Conservation (phyloP, 2,329 filamentous ascomycete genomes). For the Ophiocordyceps camponoti-rufipedis region DNA sequence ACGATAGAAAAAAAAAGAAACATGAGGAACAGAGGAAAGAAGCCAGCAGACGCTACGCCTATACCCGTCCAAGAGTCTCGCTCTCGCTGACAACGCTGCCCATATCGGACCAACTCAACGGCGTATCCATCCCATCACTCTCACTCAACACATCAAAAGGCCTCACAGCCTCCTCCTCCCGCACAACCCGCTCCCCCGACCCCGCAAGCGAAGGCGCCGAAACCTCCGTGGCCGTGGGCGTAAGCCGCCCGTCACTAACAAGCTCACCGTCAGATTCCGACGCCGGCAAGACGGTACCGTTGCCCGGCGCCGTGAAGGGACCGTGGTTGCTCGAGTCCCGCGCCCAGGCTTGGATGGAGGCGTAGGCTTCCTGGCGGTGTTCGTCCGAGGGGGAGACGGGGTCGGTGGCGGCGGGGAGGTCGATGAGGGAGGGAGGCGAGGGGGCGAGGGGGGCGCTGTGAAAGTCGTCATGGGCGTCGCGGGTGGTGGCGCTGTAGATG, state of each 20-base stretch:
- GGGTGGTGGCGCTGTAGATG: constrained; percentile 39
- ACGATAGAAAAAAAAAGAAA: background rate
- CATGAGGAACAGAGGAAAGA: background rate
- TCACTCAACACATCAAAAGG: constrained; percentile 40
- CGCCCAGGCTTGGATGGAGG: constrained; percentile 48
- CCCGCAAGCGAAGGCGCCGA: constrained; percentile 26
- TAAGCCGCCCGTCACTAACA: constrained; percentile 33
- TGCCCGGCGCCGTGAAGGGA: constrained; percentile 41
- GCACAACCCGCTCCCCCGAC: constrained; percentile 28
- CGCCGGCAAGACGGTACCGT: constrained; percentile 28
- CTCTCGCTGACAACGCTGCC: constrained; percentile 43
- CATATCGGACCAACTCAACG: constrained; percentile 46
- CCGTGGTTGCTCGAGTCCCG: constrained; percentile 29
- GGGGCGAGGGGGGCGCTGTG: constrained; percentile 8
- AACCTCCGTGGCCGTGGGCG: constrained; percentile 36
- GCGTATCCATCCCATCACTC: constrained; percentile 39
- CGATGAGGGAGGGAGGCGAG: constrained; percentile 13
- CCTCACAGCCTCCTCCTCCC: constrained; percentile 17
- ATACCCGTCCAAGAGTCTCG: constrained; percentile 18
- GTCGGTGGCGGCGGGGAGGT: constrained; percentile 9
- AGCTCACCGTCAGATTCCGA: constrained; percentile 28
- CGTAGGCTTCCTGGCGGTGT: constrained; percentile 29
- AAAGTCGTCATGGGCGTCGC: constrained; percentile 11
- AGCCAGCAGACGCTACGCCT: constrained; percentile 7
- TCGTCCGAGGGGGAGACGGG: constrained; percentile 35